Conservation (phyloP, 1,284 basidiomycete species). For the Moesziomyces sp. region DNA sequence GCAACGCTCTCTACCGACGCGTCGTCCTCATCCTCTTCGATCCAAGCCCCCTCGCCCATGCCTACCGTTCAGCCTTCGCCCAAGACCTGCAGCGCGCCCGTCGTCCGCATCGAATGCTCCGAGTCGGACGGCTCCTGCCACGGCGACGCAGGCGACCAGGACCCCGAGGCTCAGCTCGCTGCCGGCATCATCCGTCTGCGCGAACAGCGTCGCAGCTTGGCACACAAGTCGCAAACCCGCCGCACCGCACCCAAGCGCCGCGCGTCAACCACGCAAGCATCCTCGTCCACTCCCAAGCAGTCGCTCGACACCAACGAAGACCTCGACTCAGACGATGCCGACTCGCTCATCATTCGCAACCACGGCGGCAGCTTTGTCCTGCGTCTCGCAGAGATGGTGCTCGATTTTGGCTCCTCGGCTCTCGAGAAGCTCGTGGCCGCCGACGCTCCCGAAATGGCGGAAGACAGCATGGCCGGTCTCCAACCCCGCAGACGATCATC, state of each 20-base stretch:
- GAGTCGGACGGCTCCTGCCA: slow-evolving; percentile 60
- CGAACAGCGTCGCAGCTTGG: slow-evolving; percentile 22
- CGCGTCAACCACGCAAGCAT: not conserved
- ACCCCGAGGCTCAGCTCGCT: slow-evolving; percentile 59
- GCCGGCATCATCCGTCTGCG: slow-evolving; percentile 45
- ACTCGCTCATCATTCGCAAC: slow-evolving; percentile 25
- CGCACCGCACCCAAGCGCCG: slow-evolving; percentile 20
- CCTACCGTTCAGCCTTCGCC: slow-evolving; percentile 14
- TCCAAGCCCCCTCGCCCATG: slow-evolving; percentile 12
- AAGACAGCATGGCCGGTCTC: not conserved
- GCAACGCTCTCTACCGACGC: slow-evolving; percentile 7
- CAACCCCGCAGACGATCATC: slow-evolving; percentile 28
- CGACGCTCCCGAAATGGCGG: slow-evolving; percentile 3
- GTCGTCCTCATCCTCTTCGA: not conserved
- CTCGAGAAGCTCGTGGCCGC: slow-evolving; percentile 27
- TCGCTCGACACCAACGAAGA: slow-evolving; percentile 9
- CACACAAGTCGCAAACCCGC: slow-evolving; percentile 7
- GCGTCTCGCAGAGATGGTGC: slow-evolving; percentile 39
- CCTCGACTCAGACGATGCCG: slow-evolving; percentile 31
- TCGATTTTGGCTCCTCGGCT: slow-evolving; percentile 40
- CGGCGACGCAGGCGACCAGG: slow-evolving; percentile 56
- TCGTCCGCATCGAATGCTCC: slow-evolving; percentile 42
- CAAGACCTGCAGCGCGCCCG: slow-evolving; percentile 19
- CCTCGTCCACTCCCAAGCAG: slow-evolving; percentile 1
- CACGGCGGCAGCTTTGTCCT: slow-evolving; percentile 37